Conservation (phyloP, 1,284 basidiomycete species). For the Somion occarium region DNA sequence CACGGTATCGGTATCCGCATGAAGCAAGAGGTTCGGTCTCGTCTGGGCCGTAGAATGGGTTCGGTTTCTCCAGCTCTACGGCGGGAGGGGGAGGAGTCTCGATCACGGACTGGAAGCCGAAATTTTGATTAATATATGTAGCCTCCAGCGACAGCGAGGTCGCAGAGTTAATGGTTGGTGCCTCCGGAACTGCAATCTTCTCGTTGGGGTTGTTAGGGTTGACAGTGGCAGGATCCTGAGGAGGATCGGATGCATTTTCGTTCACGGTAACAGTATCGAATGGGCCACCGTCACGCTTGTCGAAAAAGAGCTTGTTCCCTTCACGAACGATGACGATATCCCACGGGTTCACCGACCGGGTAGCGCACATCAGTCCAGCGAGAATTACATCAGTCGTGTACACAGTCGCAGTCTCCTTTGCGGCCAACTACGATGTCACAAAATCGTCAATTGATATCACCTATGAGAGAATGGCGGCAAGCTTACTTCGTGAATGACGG, state of each 20-base stretch:
- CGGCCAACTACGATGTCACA: constrained; percentile 54
- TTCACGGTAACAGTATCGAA: constrained; percentile 99
- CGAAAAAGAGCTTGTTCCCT: constrained; percentile 92
- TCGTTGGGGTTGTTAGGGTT: constrained; percentile 73
- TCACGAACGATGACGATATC: constrained; percentile 95
- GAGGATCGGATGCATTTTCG: constrained; percentile 96
- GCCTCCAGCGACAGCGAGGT: constrained; percentile 95
- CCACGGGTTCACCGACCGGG: constrained; percentile 97
- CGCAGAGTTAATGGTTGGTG: constrained; percentile 86
- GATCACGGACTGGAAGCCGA: constrained; percentile 92
- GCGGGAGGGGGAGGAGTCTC: constrained; percentile 62
- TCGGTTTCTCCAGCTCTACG: constrained; percentile 77
- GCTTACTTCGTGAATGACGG: constrained; percentile 82
- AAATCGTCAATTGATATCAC: neutral
- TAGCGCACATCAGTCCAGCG: constrained; percentile 93
- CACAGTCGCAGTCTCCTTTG: constrained; percentile 77
- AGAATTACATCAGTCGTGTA: constrained; percentile 97
- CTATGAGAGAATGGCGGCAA: neutral
- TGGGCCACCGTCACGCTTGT: constrained; percentile 97
- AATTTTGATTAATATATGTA: constrained; percentile 99
- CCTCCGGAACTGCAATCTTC: constrained; percentile 58
- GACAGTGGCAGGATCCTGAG: constrained; percentile 77
- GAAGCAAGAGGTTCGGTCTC: constrained; percentile 95
- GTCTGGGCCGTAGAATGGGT: constrained; percentile 94
- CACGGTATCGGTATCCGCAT: constrained; percentile 94